Evolutionary conservation across 345 rosid species (phyloP).

Genomic region (Salix exigua): DNA sequence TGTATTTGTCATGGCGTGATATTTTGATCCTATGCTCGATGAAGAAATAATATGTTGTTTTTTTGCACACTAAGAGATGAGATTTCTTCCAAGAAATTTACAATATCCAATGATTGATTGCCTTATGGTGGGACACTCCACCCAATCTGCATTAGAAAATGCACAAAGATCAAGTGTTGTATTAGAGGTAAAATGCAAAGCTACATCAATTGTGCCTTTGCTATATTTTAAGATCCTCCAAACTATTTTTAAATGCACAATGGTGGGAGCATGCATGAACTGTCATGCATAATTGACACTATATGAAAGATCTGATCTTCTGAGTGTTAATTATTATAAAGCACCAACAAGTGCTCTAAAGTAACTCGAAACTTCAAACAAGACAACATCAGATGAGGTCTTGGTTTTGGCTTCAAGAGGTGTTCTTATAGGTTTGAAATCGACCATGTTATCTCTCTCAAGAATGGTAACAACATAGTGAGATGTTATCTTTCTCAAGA

Average conservation of each 20-base stretch:
- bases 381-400: background rate
- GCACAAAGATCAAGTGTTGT: too few species aligned
- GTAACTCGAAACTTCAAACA: background rate
- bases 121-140: too few species aligned
- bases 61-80: too few species aligned
- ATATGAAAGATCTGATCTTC: background rate
- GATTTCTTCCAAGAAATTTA: too few species aligned
- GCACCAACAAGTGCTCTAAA: background rate
- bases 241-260: background rate
- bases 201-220: too few species aligned
- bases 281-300: background rate
- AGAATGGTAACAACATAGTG: background rate
- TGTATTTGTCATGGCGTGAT: too few species aligned
- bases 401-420: background rate
- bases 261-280: background rate
- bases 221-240: background rate
- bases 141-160: too few species aligned
- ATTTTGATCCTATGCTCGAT: too few species aligned
- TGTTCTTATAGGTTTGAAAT: background rate
- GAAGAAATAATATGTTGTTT: too few species aligned
- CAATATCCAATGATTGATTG: too few species aligned
- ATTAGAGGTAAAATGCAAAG: too few species aligned
- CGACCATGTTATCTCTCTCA: background rate
- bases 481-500: background rate
- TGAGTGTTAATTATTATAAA: background rate